phyloP scores from a whole-genome alignment of 768 basidiomycete genomes.

The Daedaleopsis nitida region DNA sequence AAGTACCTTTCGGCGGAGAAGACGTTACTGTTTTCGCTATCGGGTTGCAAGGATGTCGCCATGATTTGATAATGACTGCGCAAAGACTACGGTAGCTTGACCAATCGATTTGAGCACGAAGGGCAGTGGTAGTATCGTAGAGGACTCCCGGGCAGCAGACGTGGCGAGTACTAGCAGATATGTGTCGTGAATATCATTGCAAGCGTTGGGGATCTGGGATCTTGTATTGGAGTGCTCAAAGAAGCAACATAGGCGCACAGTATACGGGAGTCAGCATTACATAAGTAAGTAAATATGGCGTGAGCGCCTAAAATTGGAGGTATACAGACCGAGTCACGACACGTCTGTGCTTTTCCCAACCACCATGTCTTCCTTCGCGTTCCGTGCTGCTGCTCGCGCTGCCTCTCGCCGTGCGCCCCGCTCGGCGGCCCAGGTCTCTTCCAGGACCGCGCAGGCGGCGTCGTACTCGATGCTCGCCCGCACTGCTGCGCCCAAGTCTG shows the following conservation, averaged over 20 bases:
- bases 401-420: constrained; percentile 69
- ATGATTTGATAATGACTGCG: background rate
- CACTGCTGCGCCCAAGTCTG: constrained; percentile 34
- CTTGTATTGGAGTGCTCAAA: too few species aligned
- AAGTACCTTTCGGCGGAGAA: constrained; percentile 94
- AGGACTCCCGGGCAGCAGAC: too few species aligned
- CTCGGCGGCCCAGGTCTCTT: constrained; percentile 36
- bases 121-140: too few species aligned
- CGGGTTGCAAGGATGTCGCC: constrained; percentile 16
- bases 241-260: too few species aligned
- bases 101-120: too few species aligned
- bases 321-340: background rate
- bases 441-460: constrained; percentile 41
- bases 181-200: too few species aligned
- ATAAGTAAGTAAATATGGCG: too few species aligned
- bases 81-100: too few species aligned
- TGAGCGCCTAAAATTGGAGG: background rate
- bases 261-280: too few species aligned
- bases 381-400: constrained; percentile 68
- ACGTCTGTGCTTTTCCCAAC: constrained; percentile 14
- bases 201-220: too few species aligned
- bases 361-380: constrained; percentile 65
- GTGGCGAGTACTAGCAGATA: too few species aligned
- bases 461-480: constrained; percentile 66
- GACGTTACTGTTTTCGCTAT: constrained; percentile 16